Evolutionary conservation across 2,329 filamentous ascomycete species (phyloP), one percentile per base, ranked within the genome.

Genomic region (Fusarium nelsonii): DNA sequence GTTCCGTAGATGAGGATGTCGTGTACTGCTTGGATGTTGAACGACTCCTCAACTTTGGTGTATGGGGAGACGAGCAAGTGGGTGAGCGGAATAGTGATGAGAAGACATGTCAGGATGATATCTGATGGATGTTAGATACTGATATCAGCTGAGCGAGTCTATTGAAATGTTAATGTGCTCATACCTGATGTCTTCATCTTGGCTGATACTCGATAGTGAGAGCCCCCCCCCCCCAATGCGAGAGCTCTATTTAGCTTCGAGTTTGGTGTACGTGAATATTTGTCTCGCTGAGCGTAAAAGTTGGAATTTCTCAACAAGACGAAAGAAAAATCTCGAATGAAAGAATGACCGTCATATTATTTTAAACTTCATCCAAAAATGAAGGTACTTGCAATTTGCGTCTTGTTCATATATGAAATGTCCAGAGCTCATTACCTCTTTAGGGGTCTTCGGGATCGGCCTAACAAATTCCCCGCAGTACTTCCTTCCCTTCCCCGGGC

Each of bases 31-130:
- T 99, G 96, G 61, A 98, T 89, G 78, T 97, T 97, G 87, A 99
- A 98, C 1, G 95, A 98, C 80, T 99, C 96, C 79, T 99, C 96
- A 63, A 99, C 96, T 80, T 99, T 99, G 59, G 94, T 97, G 82
- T 97, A 95, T 1, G 96, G 96, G 12, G 94, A 89, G 26, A 89
- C 78, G 65, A 89, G 75, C 57, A 97, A 88, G 79, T 97, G 92
- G 56, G 91, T 57, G 4, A 84, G 78, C 2, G 92, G 91, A 60
- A 94, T 83, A 50, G 90, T 80, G 68, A 89, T 75, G 62, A 81
- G 75, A 44, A 79, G 68, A 26, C 68, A 54, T 32, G 69, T 65
- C 45, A 76, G 61, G 39, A 69, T 34, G 16, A 67, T 15, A 51
- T 79, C 77, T 78, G 49, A 12, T 4, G 36, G 10, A 20, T 1